phyloP scores from a whole-genome alignment of 306 rosid genomes.

The Quillaja saponaria region DNA sequence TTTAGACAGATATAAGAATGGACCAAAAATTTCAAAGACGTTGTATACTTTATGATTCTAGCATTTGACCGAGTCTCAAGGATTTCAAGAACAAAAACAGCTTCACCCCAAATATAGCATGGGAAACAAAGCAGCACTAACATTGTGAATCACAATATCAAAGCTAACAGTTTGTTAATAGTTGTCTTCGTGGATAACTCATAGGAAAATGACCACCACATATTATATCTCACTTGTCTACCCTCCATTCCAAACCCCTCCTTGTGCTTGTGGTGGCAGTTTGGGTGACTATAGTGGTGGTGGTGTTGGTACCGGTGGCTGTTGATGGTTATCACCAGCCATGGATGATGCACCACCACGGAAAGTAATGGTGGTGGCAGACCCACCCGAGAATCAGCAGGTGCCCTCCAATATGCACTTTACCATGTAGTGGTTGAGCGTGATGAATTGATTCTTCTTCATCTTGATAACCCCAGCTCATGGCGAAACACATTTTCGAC shows the following conservation, averaged over 20 bases:
- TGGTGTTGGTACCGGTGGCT: not conserved
- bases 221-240: conserved; percentile 21
- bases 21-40: too few relatives aligned
- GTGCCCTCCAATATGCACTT: conserved; percentile 69
- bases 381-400: conserved; percentile 70
- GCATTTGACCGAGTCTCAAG: conserved; percentile 54
- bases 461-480: conserved; percentile 48
- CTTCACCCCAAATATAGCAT: conserved; percentile 33
- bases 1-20: too few relatives aligned
- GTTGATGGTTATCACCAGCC: conserved; percentile 24
- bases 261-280: conserved; percentile 7
- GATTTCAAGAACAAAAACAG: conserved; percentile 14
- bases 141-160: conserved; percentile 30
- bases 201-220: conserved; percentile 39
- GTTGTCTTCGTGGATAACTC: conserved; percentile 22
- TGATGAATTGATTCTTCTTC: conserved; percentile 75
- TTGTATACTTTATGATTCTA: too few relatives aligned
- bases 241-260: not conserved
- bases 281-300: not conserved
- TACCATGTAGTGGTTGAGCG: conserved; percentile 55
- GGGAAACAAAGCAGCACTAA: conserved; percentile 10
- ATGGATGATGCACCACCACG: conserved; percentile 42
- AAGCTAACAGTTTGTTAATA: conserved; percentile 34
- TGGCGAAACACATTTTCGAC: conserved; percentile 53
- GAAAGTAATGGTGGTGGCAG: conserved; percentile 72